Base-by-base conservation (phyloP, 768 basidiomycete genomes). In the Postia placenta region DNA sequence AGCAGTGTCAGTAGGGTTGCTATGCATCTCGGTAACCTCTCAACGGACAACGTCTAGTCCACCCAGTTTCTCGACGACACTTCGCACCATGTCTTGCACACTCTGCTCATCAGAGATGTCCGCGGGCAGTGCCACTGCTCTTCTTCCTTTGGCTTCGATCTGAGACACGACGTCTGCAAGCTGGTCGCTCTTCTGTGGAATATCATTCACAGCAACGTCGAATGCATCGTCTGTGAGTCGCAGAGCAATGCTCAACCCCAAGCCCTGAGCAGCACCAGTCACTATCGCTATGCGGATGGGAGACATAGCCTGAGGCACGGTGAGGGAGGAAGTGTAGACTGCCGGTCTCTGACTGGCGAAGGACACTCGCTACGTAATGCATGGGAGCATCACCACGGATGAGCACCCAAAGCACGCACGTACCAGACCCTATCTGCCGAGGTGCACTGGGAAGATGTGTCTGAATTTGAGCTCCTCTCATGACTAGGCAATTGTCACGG, bases 1-100 rank as follows among this genome's bases (percentile, higher is more conserved):
- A 33, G 30, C 30, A n/a, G 33, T n/a, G n/a, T n/a, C n/a, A n/a
- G n/a, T n/a, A n/a, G n/a, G n/a, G n/a, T n/a, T n/a, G n/a, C n/a
- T n/a, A n/a, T n/a, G n/a, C n/a, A n/a, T n/a, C n/a, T 22, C 23
- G 22, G 1, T 11, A 3, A 24, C 42, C n/a, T n/a, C n/a, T n/a
- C n/a, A n/a, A 55, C 75, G 50, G 45, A 78, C 78, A 14, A 76
- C 72, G 52, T 79, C 74, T 11, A 80, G 52, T 1, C 70, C 56
- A 1, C 76, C 78, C 7, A 78, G 62, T 2, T 52, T 52, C 6
- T 62, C 42, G 0, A 61, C 56, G 3, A 56, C 54, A 0, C 47
- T 44, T 1, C 58, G 60, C 2, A 80, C 58, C 64, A 78, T 65
- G 2, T 23, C 51, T 42, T 69, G 61, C 1, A 80, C 76, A 5